These are phyloP conservation scores for Amaranthus cruentus DNA, from an alignment of 148 eudicot species.

Conservation along the genomic window DNA sequence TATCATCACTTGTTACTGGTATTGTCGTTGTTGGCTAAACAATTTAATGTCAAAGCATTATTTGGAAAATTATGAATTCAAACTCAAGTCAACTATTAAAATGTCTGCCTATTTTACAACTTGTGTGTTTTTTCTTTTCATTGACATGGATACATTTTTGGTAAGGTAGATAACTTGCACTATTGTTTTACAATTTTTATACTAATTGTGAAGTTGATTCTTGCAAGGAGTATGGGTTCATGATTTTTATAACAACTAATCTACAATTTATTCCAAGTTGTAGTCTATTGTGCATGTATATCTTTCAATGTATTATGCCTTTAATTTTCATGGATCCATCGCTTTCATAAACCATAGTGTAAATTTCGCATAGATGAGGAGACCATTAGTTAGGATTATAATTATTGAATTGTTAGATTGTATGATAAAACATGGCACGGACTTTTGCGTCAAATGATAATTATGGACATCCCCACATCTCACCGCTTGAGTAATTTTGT, in stretches of 20 bases:
- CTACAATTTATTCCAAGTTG: background rate
- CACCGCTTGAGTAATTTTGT: background rate
- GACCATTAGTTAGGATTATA: background rate
- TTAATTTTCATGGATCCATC: background rate
- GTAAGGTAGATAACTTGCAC: conserved; percentile 4
- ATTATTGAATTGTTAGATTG: background rate
- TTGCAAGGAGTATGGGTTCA: background rate
- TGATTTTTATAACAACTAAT: no score
- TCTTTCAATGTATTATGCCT: background rate
- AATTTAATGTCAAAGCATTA: background rate
- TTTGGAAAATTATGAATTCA: no score
- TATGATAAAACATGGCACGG: background rate
- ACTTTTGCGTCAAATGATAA: conserved; percentile 4
- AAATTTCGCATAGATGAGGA: background rate
- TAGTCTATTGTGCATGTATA: background rate
- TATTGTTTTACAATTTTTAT: background rate
- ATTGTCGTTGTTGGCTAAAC: background rate
- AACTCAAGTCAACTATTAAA: no score
- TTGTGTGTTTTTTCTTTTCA: no score
- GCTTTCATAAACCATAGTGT: background rate
- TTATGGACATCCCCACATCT: background rate
- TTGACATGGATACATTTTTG: background rate
- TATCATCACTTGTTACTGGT: no score
- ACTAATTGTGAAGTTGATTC: background rate
- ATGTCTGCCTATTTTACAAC: background rate